These are phyloP conservation scores for Tulasnella sp. DNA, from an alignment of 768 basidiomycete genomes.

Conservation along the genomic window DNA sequence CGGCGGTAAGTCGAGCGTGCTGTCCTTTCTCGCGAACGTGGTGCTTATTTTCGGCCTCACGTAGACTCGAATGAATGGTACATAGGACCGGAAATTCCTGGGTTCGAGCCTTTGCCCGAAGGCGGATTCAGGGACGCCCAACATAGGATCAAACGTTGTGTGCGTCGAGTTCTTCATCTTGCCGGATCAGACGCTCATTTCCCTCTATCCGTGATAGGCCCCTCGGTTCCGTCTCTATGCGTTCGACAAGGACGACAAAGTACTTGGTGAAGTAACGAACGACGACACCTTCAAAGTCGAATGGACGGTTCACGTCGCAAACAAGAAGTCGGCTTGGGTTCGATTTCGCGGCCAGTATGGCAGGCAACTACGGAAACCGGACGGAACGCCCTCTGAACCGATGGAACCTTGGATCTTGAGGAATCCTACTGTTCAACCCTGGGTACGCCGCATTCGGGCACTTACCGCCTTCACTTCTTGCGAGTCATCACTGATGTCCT, in stretches of 20 bases:
- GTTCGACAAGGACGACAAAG: conserved; percentile 21
- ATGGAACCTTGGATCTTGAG: conserved; percentile 17
- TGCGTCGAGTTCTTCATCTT: conserved; percentile 14
- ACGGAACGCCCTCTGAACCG: too few species aligned
- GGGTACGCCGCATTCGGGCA: conserved; percentile 16
- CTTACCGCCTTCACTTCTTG: neutral
- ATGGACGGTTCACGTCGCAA: conserved; percentile 29
- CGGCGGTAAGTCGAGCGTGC: conserved; percentile 19
- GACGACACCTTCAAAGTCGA: conserved; percentile 20
- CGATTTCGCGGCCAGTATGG: conserved; percentile 18
- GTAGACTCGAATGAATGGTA: conserved; percentile 22
- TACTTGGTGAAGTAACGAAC: conserved; percentile 24
- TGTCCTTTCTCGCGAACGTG: neutral
- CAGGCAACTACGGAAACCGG: conserved; percentile 1
- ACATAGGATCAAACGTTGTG: conserved; percentile 26
- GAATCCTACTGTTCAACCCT: conserved; percentile 23
- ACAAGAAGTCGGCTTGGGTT: conserved; percentile 25
- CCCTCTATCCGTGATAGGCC: conserved; percentile 21
- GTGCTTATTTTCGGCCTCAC: neutral
- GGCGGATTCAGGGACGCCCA: conserved; percentile 21
- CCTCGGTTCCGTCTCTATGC: conserved; percentile 29
- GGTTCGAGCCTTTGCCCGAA: conserved; percentile 17
- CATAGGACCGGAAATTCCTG: conserved; percentile 8
- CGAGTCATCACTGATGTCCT: neutral
- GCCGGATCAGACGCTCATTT: neutral